phyloP scores from a whole-genome alignment of 768 basidiomycete species.

The Rhizopogon vulgaris region DNA sequence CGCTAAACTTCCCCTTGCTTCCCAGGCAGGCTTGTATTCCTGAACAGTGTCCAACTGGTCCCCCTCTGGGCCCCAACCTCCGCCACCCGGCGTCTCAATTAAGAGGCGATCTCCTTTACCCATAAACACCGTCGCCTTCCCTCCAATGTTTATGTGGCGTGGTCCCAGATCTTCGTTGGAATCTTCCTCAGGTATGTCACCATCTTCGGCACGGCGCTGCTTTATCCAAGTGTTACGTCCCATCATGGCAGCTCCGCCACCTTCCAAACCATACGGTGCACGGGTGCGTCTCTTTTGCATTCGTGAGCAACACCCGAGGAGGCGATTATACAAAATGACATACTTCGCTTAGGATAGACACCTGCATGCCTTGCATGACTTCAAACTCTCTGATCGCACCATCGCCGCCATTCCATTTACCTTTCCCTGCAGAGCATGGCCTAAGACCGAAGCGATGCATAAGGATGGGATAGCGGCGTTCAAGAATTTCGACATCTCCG shows the following conservation, averaged over 20 bases:
- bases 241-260: constrained; percentile 62
- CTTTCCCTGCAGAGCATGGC: constrained; percentile 60
- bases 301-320: not conserved
- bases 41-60: constrained; percentile 20
- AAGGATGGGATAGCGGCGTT: constrained; percentile 90
- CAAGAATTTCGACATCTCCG: constrained; percentile 90
- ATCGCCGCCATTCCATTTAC: constrained; percentile 75
- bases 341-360: constrained; percentile 85
- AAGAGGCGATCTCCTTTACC: constrained; percentile 77
- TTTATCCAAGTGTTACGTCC: constrained; percentile 91
- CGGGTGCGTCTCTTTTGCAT: constrained; percentile 65
- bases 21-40: constrained; percentile 39
- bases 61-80: constrained; percentile 64
- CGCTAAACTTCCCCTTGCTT: constrained; percentile 65
- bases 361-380: constrained; percentile 74
- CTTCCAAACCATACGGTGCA: constrained; percentile 82
- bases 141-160: constrained; percentile 79
- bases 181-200: constrained; percentile 45
- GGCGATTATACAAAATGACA: constrained; percentile 7
- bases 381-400: constrained; percentile 83
- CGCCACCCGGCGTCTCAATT: constrained; percentile 88
- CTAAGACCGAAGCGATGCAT: constrained; percentile 79
- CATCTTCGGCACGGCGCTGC: constrained; percentile 55
- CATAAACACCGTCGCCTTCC: constrained; percentile 84
- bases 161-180: constrained; percentile 26